Percentiles rank a stretch among this genome's conserved stretches.
phyloP scores from a whole-genome alignment of 495 filamentous ascomycete species.

The Tuber microsphaerosporum region DNA sequence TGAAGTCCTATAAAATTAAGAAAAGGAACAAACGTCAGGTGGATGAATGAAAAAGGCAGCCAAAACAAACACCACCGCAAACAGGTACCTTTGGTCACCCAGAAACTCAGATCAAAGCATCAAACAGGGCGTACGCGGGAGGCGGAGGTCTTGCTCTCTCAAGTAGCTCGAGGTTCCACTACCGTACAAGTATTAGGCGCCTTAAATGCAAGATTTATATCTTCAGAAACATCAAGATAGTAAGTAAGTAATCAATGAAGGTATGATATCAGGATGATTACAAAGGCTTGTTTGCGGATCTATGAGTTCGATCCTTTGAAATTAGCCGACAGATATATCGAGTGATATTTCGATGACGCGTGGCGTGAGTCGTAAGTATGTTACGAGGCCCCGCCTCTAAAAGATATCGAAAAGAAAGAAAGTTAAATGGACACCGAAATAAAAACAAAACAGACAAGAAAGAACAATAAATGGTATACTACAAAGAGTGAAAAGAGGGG shows the following conservation, averaged over 20 bases:
- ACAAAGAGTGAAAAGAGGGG: constrained; percentile 13
- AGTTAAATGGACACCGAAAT: neutral
- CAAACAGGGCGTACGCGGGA: neutral
- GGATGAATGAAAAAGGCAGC: neutral
- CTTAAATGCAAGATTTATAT: constrained; percentile 1
- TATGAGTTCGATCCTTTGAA: constrained; percentile 14
- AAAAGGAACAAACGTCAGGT: neutral
- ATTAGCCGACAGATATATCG: constrained; percentile 3
- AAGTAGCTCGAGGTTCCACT: neutral
- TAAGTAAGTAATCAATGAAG: constrained; percentile 11
- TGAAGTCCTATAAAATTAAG: neutral
- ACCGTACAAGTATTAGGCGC: neutral
- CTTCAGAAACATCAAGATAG: constrained; percentile 11
- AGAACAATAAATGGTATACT: constrained; percentile 11
- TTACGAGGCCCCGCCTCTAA: constrained; percentile 13
- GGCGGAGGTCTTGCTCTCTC: neutral
- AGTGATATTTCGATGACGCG: constrained; percentile 18
- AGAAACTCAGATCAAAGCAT: neutral
- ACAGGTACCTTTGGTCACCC: neutral
- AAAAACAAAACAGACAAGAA: constrained; percentile 9
- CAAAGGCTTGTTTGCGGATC: constrained; percentile 17
- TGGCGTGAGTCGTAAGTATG: constrained; percentile 9
- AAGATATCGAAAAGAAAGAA: neutral
- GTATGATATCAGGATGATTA: constrained; percentile 14
- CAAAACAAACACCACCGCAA: neutral